Evolutionary conservation across 805 yeast species (phyloP).

Genomic region (Candida succiphila): DNA sequence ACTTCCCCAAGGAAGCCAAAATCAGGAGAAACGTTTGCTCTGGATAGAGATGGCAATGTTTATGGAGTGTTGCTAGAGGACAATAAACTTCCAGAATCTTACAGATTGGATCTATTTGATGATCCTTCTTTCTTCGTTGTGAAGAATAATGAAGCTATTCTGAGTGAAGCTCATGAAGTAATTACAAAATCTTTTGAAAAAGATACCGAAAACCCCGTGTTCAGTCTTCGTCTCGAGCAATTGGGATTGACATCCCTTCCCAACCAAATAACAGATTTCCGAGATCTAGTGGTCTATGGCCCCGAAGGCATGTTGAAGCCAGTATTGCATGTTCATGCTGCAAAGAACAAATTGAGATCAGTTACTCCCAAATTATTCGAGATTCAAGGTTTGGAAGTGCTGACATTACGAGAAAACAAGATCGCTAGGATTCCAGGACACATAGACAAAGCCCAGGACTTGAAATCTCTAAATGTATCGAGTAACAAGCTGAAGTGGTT

Average conservation of each 20-base stretch:
- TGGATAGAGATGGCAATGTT: slow-evolving; percentile 35
- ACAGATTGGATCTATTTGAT: slow-evolving; percentile 20
- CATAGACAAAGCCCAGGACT: slow-evolving; percentile 28
- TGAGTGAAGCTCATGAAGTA: slow-evolving; percentile 26
- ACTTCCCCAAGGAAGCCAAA: neutral
- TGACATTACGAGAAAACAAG: slow-evolving; percentile 42
- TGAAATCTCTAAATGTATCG: slow-evolving; percentile 43
- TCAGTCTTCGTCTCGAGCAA: slow-evolving; percentile 36
- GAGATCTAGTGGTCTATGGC: slow-evolving; percentile 38
- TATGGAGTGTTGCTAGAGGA: slow-evolving; percentile 21
- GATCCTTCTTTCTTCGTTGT: slow-evolving; percentile 24
- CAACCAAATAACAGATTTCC: slow-evolving; percentile 47
- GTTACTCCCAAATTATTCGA: slow-evolving; percentile 43
- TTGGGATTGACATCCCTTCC: slow-evolving; percentile 40
- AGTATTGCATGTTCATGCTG: slow-evolving; percentile 35
- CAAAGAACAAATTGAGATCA: slow-evolving; percentile 36
- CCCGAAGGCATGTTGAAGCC: slow-evolving; percentile 24
- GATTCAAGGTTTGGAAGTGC: slow-evolving; percentile 37
- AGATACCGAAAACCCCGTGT: slow-evolving; percentile 20
- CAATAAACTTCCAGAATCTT: slow-evolving; percentile 18
- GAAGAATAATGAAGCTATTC: slow-evolving; percentile 11
- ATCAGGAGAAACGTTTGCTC: slow-evolving; percentile 28
- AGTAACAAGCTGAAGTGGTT: slow-evolving; percentile 39
- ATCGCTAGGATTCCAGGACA: slow-evolving; percentile 36
- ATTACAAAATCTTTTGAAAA: slow-evolving; percentile 38